Percentiles rank a stretch among this genome's conserved stretches.
These are phyloP conservation scores for Leucaena leucocephala DNA, from an alignment of 306 rosid species.

Conservation along the genomic window DNA sequence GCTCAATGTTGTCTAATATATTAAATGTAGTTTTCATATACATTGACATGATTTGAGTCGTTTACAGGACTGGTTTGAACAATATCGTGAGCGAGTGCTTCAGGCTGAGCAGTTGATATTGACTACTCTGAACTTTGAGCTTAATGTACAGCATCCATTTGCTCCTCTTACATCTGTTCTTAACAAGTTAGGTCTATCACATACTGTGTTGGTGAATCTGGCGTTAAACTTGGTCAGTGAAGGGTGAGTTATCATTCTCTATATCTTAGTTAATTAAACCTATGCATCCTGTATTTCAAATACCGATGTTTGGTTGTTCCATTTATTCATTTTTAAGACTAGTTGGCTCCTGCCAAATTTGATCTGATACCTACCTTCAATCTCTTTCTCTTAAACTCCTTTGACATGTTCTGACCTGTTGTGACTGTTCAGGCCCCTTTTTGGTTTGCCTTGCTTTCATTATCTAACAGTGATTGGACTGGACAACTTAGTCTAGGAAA, in stretches of 20 bases:
- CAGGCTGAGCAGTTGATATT: slow-evolving; percentile 95
- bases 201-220: slow-evolving; percentile 85
- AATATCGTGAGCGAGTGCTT: slow-evolving; percentile 76
- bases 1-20: background rate
- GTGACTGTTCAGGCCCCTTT: slow-evolving; percentile 51
- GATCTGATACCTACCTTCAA: slow-evolving; percentile 28
- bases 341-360: slow-evolving; percentile 29
- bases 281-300: slow-evolving; percentile 20
- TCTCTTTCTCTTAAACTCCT: slow-evolving; percentile 29
- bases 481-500: slow-evolving; percentile 46
- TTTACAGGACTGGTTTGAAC: slow-evolving; percentile 95
- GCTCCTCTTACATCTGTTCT: slow-evolving; percentile 84
- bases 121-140: slow-evolving; percentile 89
- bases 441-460: slow-evolving; percentile 43
- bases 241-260: slow-evolving; percentile 73
- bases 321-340: slow-evolving; percentile 22
- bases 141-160: slow-evolving; percentile 94
- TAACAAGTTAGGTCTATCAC: slow-evolving; percentile 83
- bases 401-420: slow-evolving; percentile 35
- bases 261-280: slow-evolving; percentile 8
- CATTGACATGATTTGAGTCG: slow-evolving; percentile 42
- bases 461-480: slow-evolving; percentile 47
- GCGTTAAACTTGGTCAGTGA: slow-evolving; percentile 92
- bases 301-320: slow-evolving; percentile 35
- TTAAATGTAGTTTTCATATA: slow-evolving; percentile 9